Evolutionary conservation across 768 basidiomycete genomes (phyloP), one percentile per base, ranked within the genome.

Genomic region (Podaxis sp.): DNA sequence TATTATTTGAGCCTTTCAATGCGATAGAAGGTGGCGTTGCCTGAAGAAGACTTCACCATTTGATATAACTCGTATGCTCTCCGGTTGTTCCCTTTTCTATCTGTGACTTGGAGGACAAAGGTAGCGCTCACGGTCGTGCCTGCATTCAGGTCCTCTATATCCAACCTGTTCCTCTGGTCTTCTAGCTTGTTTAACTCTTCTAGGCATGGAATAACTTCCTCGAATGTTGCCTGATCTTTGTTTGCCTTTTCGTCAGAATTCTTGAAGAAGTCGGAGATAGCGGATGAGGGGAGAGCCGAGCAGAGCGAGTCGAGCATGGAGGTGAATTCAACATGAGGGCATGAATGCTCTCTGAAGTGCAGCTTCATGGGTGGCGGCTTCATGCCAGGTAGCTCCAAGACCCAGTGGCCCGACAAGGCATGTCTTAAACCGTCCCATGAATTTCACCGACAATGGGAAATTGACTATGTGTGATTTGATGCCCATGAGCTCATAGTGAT

Each of bases 291-390:
- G 53, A 98, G 84, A 0, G 96, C 98, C 2, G 95, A 97, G 4
- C 95, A 95, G 38, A 99, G 87, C 1, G 96, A 96, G 76, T 98
- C 96, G 49, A 99, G 88, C 92, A 98, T 95, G 12, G 92, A 92
- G 0, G 90, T 92, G 33, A 97, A 81, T 74, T 99, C 96, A 59
- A 96, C 77, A 65, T 89, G 88, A 0, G 76, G 1, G 82, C 72
- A 22, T 78, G 77, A 0, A 87, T 90, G 65, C 95, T 92, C 73
- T 96, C 95, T 83, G 68, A 97, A 96, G 75, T 98, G 98, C 67
- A 96, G 91, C 56, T 84, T 84, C 44, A 96, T 83, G 73, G 93
- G 95, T 66, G 24, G 1, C 24, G 24, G 24, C 24, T 24, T 24
- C 24, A 24, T 24, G 24, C n/a, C n/a, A n/a, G 24, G 24, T 92